Evolutionary conservation across 2,329 filamentous ascomycete genomes (phyloP).

Genomic region (Exophiala dermatitidis): DNA sequence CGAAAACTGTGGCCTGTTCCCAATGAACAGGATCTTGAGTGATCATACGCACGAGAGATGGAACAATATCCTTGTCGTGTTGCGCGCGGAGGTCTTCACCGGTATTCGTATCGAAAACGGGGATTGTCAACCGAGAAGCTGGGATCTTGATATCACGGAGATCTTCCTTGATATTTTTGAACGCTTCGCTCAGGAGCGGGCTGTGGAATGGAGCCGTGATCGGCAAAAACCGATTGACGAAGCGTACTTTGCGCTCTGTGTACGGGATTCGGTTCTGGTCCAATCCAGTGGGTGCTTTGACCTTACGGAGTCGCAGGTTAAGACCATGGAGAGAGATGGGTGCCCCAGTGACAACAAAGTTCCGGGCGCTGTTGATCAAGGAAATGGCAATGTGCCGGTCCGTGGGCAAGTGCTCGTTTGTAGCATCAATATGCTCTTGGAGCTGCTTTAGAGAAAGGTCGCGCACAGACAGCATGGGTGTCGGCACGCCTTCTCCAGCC

Average conservation of each 20-base stretch:
- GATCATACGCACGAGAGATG: slow-evolving; percentile 81
- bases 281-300: slow-evolving; percentile 93
- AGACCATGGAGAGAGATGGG: slow-evolving; percentile 94
- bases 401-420: slow-evolving; percentile 88
- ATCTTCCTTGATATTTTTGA: slow-evolving; percentile 75
- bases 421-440: slow-evolving; percentile 92
- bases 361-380: slow-evolving; percentile 90
- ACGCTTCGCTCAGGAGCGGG: slow-evolving; percentile 78
- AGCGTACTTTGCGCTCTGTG: slow-evolving; percentile 92
- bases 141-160: slow-evolving; percentile 74
- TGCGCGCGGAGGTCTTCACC: slow-evolving; percentile 72
- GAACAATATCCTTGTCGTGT: slow-evolving; percentile 71
- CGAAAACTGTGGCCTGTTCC: slow-evolving; percentile 90
- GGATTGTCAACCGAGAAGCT: slow-evolving; percentile 65
- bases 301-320: slow-evolving; percentile 88
- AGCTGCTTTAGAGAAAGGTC: slow-evolving; percentile 82
- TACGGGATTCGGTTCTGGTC: slow-evolving; percentile 92
- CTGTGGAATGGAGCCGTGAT: slow-evolving; percentile 99
- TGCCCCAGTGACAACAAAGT: slow-evolving; percentile 92
- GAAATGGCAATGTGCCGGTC: slow-evolving; percentile 94
- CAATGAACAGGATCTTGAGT: slow-evolving; percentile 91
- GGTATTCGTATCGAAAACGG: slow-evolving; percentile 84
- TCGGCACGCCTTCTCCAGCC: slow-evolving; percentile 88
- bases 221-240: slow-evolving; percentile 92
- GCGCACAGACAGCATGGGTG: slow-evolving; percentile 95